Evolutionary conservation across 2,329 filamentous ascomycete species (phyloP), one percentile per base, ranked within the genome.

Genomic region (Cercospora sojina): DNA sequence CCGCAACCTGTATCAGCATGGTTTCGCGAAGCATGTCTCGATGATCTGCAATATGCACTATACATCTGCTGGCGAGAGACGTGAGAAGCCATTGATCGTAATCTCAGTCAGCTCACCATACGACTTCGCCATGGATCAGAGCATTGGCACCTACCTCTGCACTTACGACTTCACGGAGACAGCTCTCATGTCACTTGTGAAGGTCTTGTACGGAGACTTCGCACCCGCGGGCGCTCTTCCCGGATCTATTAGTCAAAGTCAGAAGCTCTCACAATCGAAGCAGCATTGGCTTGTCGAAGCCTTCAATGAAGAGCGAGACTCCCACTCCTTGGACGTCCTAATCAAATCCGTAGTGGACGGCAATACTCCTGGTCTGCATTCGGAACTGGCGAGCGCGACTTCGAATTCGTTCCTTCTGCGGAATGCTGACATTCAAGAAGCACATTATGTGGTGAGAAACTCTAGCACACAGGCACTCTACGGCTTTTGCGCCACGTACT

Each of bases 131-230:
- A 93, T 94, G 86, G 94, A 98, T 74, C 90, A 90, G 70, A 88
- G 88, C 0, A 94, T 98, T 47, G 91, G 91, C 5, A 97, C 93
- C 0, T 97, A 97, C 74, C 86, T 98, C 47, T 97, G 94, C 81
- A 97, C 93, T 0, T 97, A 96, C 77, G 93, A 97, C 80, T 97
- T 97, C 74, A 97, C 94, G 0, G 94, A 97, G 73, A 94, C 91
- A 7, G 93, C 94, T 18, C 87, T 97, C 81, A 89, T 90, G 67
- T 91, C 93, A 1, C 82, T 97, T 4, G 92, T 96, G 18, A 89
- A 92, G 66, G 90, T 92, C 0, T 81, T 97, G 0, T 94, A 94
- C 72, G 93, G 93, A 9, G 91, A 96, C 67, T 77, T 88, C 27
- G 80, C 80, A 1, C 83, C 87, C 0, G 82, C 82, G 6, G 87